Evolutionary conservation across 1,139 yeast genomes (phyloP).

Genomic region (Yamadazyma dushanensis): DNA sequence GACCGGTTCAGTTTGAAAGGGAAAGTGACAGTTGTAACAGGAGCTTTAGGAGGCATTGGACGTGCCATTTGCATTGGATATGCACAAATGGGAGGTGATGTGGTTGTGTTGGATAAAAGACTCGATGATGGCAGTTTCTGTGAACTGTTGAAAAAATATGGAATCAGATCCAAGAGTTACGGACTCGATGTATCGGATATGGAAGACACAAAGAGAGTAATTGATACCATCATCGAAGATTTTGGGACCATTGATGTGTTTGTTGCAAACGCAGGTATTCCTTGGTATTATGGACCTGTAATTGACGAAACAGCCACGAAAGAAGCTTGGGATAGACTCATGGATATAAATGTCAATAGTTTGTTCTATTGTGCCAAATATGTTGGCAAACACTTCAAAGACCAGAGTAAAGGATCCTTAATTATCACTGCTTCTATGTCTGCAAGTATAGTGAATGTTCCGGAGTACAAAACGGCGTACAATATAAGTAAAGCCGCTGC

Average conservation of each 20-base stretch:
- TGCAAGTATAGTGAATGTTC: slow-evolving; percentile 55
- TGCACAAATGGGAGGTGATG: slow-evolving; percentile 88
- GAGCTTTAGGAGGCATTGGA: slow-evolving; percentile 83
- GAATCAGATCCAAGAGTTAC: slow-evolving; percentile 64
- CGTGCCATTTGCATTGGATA: slow-evolving; percentile 74
- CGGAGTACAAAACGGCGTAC: slow-evolving; percentile 56
- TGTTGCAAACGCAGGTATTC: slow-evolving; percentile 87
- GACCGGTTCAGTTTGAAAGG: slow-evolving; percentile 65
- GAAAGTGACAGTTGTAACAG: slow-evolving; percentile 78
- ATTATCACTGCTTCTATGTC: slow-evolving; percentile 65
- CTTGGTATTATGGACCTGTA: slow-evolving; percentile 75
- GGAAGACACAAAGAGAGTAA: slow-evolving; percentile 54
- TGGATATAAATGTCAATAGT: slow-evolving; percentile 55
- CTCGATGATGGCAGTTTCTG: slow-evolving; percentile 43
- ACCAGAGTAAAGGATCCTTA: slow-evolving; percentile 53
- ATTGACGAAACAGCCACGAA: slow-evolving; percentile 48
- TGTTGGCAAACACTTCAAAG: slow-evolving; percentile 50
- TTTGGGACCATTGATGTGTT: slow-evolving; percentile 74
- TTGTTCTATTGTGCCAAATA: slow-evolving; percentile 59
- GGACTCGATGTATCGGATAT: slow-evolving; percentile 63
- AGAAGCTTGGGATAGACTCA: slow-evolving; percentile 53
- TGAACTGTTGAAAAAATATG: slow-evolving; percentile 53
- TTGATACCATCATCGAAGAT: slow-evolving; percentile 57
- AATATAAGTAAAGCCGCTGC: slow-evolving; percentile 60
- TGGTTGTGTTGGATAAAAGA: slow-evolving; percentile 69